phyloP scores from a whole-genome alignment of 2,329 filamentous ascomycete genomes.

The Penicillium sclerotiorum region DNA sequence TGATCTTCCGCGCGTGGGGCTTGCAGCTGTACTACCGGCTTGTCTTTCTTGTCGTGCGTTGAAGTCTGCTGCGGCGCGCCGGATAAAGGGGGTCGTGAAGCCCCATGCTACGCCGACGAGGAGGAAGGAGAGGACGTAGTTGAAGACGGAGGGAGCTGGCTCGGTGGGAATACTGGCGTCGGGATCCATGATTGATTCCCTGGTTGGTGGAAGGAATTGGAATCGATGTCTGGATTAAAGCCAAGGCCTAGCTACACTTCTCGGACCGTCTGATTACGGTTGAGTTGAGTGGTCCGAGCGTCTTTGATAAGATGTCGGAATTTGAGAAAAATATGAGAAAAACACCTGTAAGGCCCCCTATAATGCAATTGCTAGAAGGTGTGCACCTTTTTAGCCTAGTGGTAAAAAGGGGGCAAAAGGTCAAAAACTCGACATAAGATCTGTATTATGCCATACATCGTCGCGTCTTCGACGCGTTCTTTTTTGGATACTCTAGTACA shows the following conservation, averaged over 20 bases:
- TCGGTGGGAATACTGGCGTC: conserved; percentile 29
- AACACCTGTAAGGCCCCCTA: no score
- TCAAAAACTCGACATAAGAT: no score
- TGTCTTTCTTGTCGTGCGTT: conserved; percentile 55
- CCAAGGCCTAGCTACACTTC: no score
- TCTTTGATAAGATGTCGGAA: background rate
- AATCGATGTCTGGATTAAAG: no score
- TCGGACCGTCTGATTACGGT: background rate
- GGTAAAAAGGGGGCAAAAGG: no score
- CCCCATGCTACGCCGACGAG: conserved; percentile 93
- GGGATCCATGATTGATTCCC: conserved; percentile 34
- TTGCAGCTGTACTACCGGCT: conserved; percentile 7
- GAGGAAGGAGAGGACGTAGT: conserved; percentile 86
- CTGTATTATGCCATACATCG: no score
- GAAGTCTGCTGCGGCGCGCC: conserved; percentile 77
- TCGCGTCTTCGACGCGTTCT: no score
- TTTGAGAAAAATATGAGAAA: no score
- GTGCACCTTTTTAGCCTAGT: no score
- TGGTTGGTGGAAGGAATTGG: background rate
- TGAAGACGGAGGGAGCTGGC: conserved; percentile 56
- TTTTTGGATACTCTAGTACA: no score
- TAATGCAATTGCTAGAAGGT: no score
- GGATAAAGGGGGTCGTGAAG: conserved; percentile 89
- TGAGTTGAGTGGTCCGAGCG: background rate
- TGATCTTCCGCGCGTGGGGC: conserved; percentile 10